Percentiles rank a stretch among this genome's conserved stretches.
Conservation (phyloP, 257 asterid species). For the Solanum sejunctum region DNA sequence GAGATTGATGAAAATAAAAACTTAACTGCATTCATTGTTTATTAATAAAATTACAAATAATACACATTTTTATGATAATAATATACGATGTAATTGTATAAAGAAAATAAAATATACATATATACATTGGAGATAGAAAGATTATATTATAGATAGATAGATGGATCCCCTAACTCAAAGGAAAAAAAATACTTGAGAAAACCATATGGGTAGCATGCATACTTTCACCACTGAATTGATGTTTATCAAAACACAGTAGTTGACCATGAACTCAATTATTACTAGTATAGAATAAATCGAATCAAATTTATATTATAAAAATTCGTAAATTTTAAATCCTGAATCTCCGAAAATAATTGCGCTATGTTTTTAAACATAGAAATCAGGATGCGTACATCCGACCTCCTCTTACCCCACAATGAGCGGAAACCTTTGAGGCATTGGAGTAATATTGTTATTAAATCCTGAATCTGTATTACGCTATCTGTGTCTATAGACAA, state of each 20-base stretch:
- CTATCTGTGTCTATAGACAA: neutral
- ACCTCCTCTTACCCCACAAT: too few species aligned
- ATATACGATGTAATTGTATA: neutral
- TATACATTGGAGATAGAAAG: neutral
- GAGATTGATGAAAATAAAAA: too few species aligned
- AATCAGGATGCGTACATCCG: too few species aligned
- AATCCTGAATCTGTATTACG: neutral
- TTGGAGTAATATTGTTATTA: too few species aligned
- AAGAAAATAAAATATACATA: neutral
- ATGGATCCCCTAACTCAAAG: too few species aligned
- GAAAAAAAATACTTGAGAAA: neutral
- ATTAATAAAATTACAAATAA: neutral
- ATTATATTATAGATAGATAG: too few species aligned
- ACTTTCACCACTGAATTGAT: neutral
- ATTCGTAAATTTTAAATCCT: neutral
- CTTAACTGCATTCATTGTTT: neutral
- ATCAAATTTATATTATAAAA: neutral
- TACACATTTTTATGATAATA: neutral
- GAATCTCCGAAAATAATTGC: too few species aligned
- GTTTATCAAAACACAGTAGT: too few species aligned
- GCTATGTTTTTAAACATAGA: too few species aligned
- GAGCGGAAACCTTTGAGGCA: too few species aligned
- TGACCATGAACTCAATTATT: too few species aligned
- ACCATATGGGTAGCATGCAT: neutral
- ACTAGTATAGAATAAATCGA: neutral